These are phyloP conservation scores for Coemansia sp. DNA, from an alignment of 192 early-diverging fungal species.

Conservation along the genomic window DNA sequence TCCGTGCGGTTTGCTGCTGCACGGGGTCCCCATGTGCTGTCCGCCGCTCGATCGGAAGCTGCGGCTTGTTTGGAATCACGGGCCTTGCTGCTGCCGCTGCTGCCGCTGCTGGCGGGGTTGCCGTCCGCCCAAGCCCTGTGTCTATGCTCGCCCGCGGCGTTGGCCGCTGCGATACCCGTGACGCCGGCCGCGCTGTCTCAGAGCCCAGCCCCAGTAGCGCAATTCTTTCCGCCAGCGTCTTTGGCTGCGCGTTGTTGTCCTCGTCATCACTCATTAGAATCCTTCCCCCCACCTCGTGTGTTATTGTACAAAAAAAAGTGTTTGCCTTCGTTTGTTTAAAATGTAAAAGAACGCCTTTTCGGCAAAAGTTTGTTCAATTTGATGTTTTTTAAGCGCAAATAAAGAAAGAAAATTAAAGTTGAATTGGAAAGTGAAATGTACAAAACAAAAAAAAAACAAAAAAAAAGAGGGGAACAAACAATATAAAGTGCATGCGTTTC, in stretches of 20 bases:
- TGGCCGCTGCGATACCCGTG: constrained; percentile 7
- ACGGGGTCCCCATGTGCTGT: background rate
- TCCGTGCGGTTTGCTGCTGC: constrained; percentile 1
- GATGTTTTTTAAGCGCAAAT: too few species aligned
- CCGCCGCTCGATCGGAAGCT: constrained; percentile 1
- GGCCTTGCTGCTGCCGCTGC: constrained; percentile 8
- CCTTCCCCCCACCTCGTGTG: too few species aligned
- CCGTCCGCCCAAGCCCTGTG: background rate
- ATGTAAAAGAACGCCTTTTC: too few species aligned
- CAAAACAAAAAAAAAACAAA: too few species aligned
- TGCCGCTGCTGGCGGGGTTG: background rate
- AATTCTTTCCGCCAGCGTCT: constrained; percentile 51
- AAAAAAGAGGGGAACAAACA: too few species aligned
- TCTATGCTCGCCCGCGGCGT: background rate
- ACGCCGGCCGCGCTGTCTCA: constrained; percentile 14
- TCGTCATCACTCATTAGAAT: constrained; percentile 44
- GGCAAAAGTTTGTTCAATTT: too few species aligned
- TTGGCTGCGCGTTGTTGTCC: constrained; percentile 32
- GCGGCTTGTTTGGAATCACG: constrained; percentile 18
- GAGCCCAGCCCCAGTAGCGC: constrained; percentile 39
- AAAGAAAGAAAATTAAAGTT: too few species aligned
- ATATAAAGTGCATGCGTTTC: too few species aligned
- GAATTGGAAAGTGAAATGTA: too few species aligned
- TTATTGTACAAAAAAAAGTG: too few species aligned
- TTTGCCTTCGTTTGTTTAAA: too few species aligned